Evolutionary conservation across 805 yeast genomes (phyloP).

Genomic region (Kluyveromyces dobzhanskii): DNA sequence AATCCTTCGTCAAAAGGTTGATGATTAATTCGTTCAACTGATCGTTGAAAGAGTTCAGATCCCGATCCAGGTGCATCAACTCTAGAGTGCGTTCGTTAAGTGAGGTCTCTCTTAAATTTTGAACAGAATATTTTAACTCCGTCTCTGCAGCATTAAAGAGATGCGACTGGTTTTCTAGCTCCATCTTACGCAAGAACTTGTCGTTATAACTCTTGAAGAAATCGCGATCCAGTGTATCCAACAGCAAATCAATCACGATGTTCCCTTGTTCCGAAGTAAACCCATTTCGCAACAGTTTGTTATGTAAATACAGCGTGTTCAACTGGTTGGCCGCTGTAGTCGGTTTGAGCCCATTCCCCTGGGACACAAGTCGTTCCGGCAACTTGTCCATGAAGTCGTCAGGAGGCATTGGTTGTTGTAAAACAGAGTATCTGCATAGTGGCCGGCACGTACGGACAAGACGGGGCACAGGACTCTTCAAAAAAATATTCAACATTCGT

Average conservation of each 20-base stretch:
- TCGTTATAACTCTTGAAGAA: conserved; percentile 37
- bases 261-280: conserved; percentile 21
- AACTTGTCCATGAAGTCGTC: conserved; percentile 17
- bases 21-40: conserved; percentile 59
- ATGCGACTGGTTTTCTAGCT: conserved; percentile 80
- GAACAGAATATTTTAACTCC: conserved; percentile 73
- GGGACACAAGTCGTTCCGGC: conserved; percentile 24
- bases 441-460: no score
- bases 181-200: conserved; percentile 36
- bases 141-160: conserved; percentile 88
- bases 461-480: no score
- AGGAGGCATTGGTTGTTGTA: conserved; percentile 2
- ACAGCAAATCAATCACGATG: conserved; percentile 27
- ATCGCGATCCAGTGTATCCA: conserved; percentile 28
- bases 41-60: conserved; percentile 64
- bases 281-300: conserved; percentile 13
- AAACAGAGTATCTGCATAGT: background rate
- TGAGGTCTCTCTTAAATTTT: conserved; percentile 61
- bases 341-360: conserved; percentile 22
- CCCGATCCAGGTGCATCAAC: conserved; percentile 62
- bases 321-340: conserved; percentile 26
- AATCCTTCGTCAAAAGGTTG: conserved; percentile 57
- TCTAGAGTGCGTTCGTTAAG: conserved; percentile 58
- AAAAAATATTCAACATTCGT: no score
- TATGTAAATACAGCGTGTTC: conserved; percentile 19